Conservation (phyloP, 2,329 filamentous ascomycete genomes). For the Scleromitrula shiraiana region DNA sequence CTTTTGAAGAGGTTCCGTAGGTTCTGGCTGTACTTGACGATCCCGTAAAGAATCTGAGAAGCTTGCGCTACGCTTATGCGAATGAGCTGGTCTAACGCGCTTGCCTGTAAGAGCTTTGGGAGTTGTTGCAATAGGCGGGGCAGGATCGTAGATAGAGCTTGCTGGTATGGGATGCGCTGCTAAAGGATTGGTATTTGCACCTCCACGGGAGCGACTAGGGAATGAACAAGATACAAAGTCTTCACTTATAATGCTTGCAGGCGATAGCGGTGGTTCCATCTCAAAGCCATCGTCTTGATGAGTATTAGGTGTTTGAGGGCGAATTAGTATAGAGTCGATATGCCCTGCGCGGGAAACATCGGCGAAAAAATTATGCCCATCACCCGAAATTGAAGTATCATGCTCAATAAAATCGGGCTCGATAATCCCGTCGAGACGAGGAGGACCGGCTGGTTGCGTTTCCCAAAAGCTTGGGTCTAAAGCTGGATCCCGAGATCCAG, state of each 20-base stretch:
- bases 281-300: slow-evolving; percentile 6
- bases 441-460: slow-evolving; percentile 33
- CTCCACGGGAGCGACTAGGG: slow-evolving; percentile 43
- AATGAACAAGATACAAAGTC: slow-evolving; percentile 59
- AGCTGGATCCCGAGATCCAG: slow-evolving; percentile 49
- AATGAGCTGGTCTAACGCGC: slow-evolving; percentile 46
- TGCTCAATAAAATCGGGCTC: slow-evolving; percentile 28
- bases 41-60: slow-evolving; percentile 79
- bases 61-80: slow-evolving; percentile 79
- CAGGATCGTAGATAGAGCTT: slow-evolving; percentile 38
- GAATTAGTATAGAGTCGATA: slow-evolving; percentile 39
- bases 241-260: slow-evolving; percentile 49
- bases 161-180: slow-evolving; percentile 50
- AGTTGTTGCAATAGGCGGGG: slow-evolving; percentile 48
- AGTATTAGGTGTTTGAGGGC: slow-evolving; percentile 14
- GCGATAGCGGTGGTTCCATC: slow-evolving; percentile 38
- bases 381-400: slow-evolving; percentile 12
- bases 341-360: slow-evolving; percentile 41
- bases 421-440: slow-evolving; percentile 37
- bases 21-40: slow-evolving; percentile 37
- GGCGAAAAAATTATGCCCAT: slow-evolving; percentile 37
- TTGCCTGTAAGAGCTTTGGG: slow-evolving; percentile 52
- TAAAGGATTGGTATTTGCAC: slow-evolving; percentile 36
- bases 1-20: slow-evolving; percentile 39
- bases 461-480: slow-evolving; percentile 50